phyloP scores from a whole-genome alignment of 2,329 filamentous ascomycete genomes.

The Ophiostoma sp. region DNA sequence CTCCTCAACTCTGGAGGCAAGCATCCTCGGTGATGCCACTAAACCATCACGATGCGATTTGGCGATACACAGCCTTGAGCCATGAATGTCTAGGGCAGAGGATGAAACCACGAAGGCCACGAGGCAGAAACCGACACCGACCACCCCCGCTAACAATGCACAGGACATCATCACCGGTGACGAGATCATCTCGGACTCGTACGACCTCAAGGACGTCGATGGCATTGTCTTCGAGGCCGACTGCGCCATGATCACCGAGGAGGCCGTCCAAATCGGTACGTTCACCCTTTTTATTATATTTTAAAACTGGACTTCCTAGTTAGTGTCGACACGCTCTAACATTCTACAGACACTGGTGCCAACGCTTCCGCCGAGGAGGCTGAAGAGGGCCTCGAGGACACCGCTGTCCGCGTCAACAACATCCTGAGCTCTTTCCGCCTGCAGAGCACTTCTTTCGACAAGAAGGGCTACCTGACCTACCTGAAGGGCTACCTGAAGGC shows the following conservation, averaged over 20 bases:
- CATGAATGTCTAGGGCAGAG: not conserved
- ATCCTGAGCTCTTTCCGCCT: conserved; percentile 90
- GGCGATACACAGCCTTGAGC: not conserved
- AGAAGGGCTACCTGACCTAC: conserved; percentile 77
- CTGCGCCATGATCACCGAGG: conserved; percentile 83
- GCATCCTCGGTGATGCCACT: not conserved
- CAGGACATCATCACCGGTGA: conserved; percentile 86
- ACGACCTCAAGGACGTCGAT: conserved; percentile 74
- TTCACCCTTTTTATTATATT: conserved; percentile 28
- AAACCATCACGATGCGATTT: not conserved
- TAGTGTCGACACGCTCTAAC: not conserved
- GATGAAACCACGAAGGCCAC: not conserved
- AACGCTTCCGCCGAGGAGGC: conserved; percentile 94
- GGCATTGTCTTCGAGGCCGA: conserved; percentile 83
- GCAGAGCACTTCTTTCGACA: conserved; percentile 71
- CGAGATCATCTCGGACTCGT: conserved; percentile 97
- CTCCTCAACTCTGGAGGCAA: not conserved
- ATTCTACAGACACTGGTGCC: conserved; percentile 69
- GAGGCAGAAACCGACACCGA: not conserved
- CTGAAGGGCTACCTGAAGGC: conserved; percentile 94
- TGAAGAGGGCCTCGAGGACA: conserved; percentile 69
- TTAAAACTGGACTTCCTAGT: no score
- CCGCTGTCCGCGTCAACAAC: conserved; percentile 75
- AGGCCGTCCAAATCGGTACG: conserved; percentile 64
- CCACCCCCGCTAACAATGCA: not conserved